A percentile compares a stretch with the other conserved stretches of the same genome.
Evolutionary conservation across 2,329 filamentous ascomycete species (phyloP).

Genomic region (Emmonsiellopsis sp.): DNA sequence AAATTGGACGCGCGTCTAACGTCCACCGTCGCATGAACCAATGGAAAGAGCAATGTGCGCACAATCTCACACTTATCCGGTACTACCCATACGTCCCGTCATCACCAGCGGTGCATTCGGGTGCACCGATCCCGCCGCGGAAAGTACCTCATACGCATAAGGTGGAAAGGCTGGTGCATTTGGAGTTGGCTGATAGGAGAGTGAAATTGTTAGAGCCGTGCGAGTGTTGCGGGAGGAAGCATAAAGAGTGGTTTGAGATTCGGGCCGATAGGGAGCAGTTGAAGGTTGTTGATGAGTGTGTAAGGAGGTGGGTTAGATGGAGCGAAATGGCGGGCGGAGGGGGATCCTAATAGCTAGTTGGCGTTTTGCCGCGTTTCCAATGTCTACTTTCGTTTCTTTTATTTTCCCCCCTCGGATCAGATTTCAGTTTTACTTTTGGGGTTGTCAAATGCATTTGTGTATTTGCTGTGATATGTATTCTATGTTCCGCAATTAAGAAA

Average conservation of each 20-base stretch:
- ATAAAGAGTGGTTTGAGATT: constrained; percentile 93
- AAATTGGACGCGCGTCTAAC: constrained; percentile 63
- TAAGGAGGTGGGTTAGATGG: constrained; percentile 81
- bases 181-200: constrained; percentile 62
- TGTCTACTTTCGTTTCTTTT: too few relatives aligned
- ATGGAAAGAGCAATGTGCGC: constrained; percentile 88
- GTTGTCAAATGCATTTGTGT: too few relatives aligned
- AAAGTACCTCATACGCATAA: constrained; percentile 71
- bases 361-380: too few relatives aligned
- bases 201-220: constrained; percentile 56
- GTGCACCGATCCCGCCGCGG: constrained; percentile 7
- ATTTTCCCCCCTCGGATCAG: too few relatives aligned
- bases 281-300: constrained; percentile 59
- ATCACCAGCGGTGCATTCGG: constrained; percentile 20
- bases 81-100: constrained; percentile 76
- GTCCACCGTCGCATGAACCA: constrained; percentile 86
- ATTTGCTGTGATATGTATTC: too few relatives aligned
- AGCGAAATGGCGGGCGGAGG: constrained; percentile 43
- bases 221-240: constrained; percentile 68
- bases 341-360: background rate
- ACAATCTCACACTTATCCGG: constrained; percentile 75
- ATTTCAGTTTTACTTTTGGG: too few relatives aligned
- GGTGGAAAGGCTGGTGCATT: constrained; percentile 81
- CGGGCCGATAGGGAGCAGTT: constrained; percentile 64
- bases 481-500: too few relatives aligned